A percentile compares a stretch with the other conserved stretches of the same genome.
These are phyloP conservation scores for Candida anutae DNA, from an alignment of 1,139 yeast genomes.

Conservation along the genomic window DNA sequence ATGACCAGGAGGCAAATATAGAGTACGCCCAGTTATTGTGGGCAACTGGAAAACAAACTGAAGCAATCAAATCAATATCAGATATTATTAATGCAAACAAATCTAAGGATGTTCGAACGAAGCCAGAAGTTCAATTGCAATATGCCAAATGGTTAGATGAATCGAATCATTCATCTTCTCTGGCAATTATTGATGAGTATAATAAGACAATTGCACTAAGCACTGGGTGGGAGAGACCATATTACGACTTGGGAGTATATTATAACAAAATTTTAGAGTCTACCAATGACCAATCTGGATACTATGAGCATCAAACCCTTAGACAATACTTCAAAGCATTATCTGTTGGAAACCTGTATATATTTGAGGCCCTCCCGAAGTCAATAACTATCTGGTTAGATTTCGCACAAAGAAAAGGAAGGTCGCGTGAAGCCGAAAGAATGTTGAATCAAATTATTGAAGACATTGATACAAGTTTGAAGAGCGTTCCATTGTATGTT, in stretches of 20 bases:
- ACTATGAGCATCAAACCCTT: constrained; percentile 60
- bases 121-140: constrained; percentile 55
- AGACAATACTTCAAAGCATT: constrained; percentile 60
- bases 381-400: constrained; percentile 89
- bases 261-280: constrained; percentile 72
- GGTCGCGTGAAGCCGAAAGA: constrained; percentile 25
- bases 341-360: constrained; percentile 58
- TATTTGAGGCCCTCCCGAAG: constrained; percentile 85
- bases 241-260: constrained; percentile 74
- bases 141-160: constrained; percentile 86
- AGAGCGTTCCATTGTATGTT: constrained; percentile 49
- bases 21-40: constrained; percentile 84
- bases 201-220: constrained; percentile 50
- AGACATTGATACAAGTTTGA: constrained; percentile 42
- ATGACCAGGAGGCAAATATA: constrained; percentile 50
- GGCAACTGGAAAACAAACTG: constrained; percentile 84
- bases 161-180: constrained; percentile 79
- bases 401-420: constrained; percentile 41
- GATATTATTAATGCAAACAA: constrained; percentile 24
- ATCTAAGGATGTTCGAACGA: constrained; percentile 10
- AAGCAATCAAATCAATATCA: constrained; percentile 66
- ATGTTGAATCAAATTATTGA: constrained; percentile 41
- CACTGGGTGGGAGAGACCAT: constrained; percentile 68
- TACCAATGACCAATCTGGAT: constrained; percentile 42
- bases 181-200: constrained; percentile 66